These are phyloP conservation scores for Babesia caballi DNA, from an alignment of 169 alveolate species.

Conservation along the genomic window DNA sequence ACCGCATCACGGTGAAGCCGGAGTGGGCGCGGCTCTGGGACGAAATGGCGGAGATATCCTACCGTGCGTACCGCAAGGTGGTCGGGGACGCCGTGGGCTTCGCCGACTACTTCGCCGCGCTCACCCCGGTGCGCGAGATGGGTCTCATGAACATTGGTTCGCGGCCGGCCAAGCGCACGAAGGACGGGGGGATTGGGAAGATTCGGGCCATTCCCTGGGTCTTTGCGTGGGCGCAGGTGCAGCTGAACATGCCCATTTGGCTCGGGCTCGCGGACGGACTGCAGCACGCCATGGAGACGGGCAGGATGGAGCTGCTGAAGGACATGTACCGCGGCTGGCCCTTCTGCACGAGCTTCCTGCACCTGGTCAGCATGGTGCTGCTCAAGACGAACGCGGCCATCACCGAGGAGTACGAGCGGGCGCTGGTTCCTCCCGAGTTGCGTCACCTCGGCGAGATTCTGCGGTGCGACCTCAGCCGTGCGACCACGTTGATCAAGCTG, in stretches of 20 bases:
- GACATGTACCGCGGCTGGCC: constrained; percentile 82
- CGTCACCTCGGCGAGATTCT: constrained; percentile 48
- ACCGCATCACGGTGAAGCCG: constrained; percentile 39
- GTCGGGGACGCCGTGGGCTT: constrained; percentile 71
- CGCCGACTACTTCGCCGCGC: constrained; percentile 76
- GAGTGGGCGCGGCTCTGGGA: constrained; percentile 77
- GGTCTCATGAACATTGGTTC: constrained; percentile 80
- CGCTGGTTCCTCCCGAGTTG: constrained; percentile 54
- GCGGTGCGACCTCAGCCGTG: constrained; percentile 39
- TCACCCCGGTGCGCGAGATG: constrained; percentile 82
- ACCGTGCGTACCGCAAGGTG: constrained; percentile 70
- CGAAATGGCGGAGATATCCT: constrained; percentile 71
- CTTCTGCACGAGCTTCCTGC: constrained; percentile 76
- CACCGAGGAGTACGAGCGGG: constrained; percentile 66
- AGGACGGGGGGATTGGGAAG: constrained; percentile 79
- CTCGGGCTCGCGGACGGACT: constrained; percentile 74
- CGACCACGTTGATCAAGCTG: constrained; percentile 56
- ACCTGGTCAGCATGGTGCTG: constrained; percentile 78
- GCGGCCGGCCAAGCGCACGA: constrained; percentile 77
- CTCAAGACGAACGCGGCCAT: constrained; percentile 69
- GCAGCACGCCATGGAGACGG: constrained; percentile 44
- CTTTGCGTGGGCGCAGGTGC: constrained; percentile 84
- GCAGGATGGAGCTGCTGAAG: constrained; percentile 51
- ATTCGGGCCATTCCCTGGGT: constrained; percentile 87
- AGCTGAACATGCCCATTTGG: constrained; percentile 82